These are phyloP conservation scores for Rhodotorula kratochvilovae DNA, from an alignment of 768 basidiomycete genomes.

Conservation along the genomic window DNA sequence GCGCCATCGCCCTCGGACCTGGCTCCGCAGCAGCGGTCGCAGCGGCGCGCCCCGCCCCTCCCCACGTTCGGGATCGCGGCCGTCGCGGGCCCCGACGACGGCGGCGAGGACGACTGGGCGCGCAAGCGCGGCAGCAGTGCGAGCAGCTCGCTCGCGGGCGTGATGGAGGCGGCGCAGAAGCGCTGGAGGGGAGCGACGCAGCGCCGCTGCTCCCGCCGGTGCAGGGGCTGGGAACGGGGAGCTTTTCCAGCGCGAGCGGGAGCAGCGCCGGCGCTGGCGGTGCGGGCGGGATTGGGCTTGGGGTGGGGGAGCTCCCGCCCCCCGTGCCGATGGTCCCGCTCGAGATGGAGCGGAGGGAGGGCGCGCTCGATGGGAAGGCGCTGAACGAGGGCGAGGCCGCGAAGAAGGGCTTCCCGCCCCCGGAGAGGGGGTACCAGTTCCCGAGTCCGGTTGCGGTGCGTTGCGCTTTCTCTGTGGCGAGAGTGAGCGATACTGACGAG, in stretches of 20 bases:
- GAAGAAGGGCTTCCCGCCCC: constrained; percentile 19
- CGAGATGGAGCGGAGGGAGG: neutral
- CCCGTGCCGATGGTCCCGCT: neutral
- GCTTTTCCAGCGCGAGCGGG: neutral
- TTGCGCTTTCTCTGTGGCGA: neutral
- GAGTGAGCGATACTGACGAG: neutral
- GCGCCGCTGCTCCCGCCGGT: neutral
- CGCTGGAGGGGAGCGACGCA: constrained; percentile 16
- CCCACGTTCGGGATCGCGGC: constrained; percentile 28
- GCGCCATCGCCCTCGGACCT: neutral
- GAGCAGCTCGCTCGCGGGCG: constrained; percentile 17
- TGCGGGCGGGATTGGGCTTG: neutral
- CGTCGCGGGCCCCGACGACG: neutral
- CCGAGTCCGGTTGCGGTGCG: constrained; percentile 13
- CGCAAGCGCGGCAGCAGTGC: constrained; percentile 28
- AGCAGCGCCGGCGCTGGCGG: neutral
- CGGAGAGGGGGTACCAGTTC: constrained; percentile 31
- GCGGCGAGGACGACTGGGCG: neutral
- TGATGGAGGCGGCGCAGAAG: neutral
- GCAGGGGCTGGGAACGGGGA: neutral
- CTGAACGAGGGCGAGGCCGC: neutral
- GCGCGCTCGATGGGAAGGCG: neutral
- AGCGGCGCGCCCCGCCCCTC: neutral
- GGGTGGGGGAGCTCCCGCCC: neutral
- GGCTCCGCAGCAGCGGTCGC: neutral